Base-by-base conservation (phyloP, 352 stramenopile genomes). In the Phytophthora brassicae region DNA sequence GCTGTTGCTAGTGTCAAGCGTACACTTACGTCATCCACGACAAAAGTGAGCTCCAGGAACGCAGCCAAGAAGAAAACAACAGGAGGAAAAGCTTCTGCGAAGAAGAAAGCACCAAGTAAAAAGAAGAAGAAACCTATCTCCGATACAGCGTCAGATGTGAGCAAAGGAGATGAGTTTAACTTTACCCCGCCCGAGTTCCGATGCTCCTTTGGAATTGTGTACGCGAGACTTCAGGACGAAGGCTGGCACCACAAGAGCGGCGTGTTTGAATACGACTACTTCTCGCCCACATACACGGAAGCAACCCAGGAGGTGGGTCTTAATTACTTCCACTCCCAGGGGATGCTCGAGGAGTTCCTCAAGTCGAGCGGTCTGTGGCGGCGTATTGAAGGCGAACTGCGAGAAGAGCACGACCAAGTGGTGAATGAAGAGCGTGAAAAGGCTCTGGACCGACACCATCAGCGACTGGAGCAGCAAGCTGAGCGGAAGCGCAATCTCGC, bases 181-280 rank as follows among this genome's bases (percentile, higher is more conserved):
- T 88, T 90, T 48, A 58, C 71, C 11, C 46, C 60, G 6, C 84
- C 84, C 8, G 77, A 88, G 57, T 92, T 92, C 69, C 66, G 69
- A 26, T 84, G 78, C 60, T 81, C 77, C 28, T 90, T 92, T 52
- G 84, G 81, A 20, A 70, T 84, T 23, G 72, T 92, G 46, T 90
- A 89, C 48, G 44, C 75, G 35, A 77, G 69, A 43, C 68, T 92
- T 20, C 72, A 92, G 60, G 56, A 77, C 5, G 60, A 75, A 8
- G 84, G 84, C 16, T 92, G 81, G 81, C 61, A 79, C 50, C 73
- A 90, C 66, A 74, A 63, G 9, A 67, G 52, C 6, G 84, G 84
- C 9, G 54, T 60, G 31, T 92, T 92, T 24, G 84, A 88, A 69
- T 92, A 92, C 64, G 84, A 92, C 57, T 92, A 92, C 74, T 92